Evolutionary conservation across 495 filamentous ascomycete species (phyloP).

Genomic region (Neurospora sp.): DNA sequence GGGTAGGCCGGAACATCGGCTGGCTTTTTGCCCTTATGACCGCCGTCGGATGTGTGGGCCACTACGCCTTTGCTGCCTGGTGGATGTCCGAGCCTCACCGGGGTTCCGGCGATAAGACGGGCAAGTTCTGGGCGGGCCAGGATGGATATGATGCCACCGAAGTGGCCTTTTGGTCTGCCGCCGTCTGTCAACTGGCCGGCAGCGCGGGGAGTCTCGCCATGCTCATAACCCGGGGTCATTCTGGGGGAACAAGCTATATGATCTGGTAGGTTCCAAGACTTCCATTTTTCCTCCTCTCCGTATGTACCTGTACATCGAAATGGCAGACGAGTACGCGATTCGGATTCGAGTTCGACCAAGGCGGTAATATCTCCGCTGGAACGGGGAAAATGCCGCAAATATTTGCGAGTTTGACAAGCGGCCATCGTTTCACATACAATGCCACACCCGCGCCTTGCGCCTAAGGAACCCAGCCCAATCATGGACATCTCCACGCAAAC

Average conservation of each 20-base stretch:
- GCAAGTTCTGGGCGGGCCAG: conserved; percentile 27
- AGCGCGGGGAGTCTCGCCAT: conserved; percentile 25
- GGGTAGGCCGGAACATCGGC: conserved; percentile 25
- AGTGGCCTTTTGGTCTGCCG: conserved; percentile 31
- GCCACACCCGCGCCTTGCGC: no score
- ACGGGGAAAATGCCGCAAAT: background rate
- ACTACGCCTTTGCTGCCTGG: conserved; percentile 28
- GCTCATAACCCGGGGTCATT: conserved; percentile 26
- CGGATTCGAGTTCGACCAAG: background rate
- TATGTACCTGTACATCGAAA: background rate
- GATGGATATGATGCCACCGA: conserved; percentile 34
- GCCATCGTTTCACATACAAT: background rate
- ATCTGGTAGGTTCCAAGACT: conserved; percentile 28
- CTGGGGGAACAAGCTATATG: conserved; percentile 29
- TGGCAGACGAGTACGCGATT: background rate
- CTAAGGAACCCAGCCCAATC: no score
- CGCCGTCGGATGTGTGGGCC: conserved; percentile 15
- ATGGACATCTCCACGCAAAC: background rate
- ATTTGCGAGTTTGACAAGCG: background rate
- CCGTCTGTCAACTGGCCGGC: conserved; percentile 19
- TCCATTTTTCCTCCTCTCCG: background rate
- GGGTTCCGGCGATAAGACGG: conserved; percentile 19
- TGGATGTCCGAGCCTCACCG: conserved; percentile 24
- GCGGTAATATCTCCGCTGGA: background rate
- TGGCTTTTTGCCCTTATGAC: conserved; percentile 19